phyloP scores from a whole-genome alignment of 1,284 basidiomycete genomes.

The Puccinia sorghi region DNA sequence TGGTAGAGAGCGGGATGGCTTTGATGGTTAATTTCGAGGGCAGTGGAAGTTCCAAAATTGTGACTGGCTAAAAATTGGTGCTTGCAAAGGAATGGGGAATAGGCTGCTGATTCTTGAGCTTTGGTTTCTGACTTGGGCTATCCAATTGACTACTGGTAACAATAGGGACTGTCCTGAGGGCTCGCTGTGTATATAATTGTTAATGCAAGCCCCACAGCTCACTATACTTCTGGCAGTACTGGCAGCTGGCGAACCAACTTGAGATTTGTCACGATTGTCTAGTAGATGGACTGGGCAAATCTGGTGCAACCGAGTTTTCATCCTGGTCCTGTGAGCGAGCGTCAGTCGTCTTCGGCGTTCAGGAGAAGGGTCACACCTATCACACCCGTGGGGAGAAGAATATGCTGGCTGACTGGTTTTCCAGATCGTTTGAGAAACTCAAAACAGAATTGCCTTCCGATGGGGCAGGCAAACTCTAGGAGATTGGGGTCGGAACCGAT shows the following conservation, averaged over 20 bases:
- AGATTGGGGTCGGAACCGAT: slow-evolving; percentile 60
- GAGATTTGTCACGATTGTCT: background rate
- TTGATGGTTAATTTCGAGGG: slow-evolving; percentile 41
- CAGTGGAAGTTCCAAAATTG: slow-evolving; percentile 51
- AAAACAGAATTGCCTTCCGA: slow-evolving; percentile 90
- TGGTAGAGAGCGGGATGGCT: slow-evolving; percentile 37
- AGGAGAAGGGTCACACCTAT: slow-evolving; percentile 57
- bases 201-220: slow-evolving; percentile 27
- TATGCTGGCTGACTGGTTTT: slow-evolving; percentile 71
- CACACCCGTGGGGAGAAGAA: slow-evolving; percentile 74
- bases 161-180: background rate
- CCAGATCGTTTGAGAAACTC: slow-evolving; percentile 92
- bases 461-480: slow-evolving; percentile 76
- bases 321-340: slow-evolving; percentile 25
- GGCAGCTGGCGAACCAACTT: slow-evolving; percentile 14
- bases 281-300: background rate
- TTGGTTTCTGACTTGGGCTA: background rate
- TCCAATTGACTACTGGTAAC: background rate
- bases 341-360: slow-evolving; percentile 36
- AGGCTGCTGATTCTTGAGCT: slow-evolving; percentile 6
- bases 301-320: background rate
- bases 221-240: slow-evolving; percentile 39
- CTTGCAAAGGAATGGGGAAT: slow-evolving; percentile 12
- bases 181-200: background rate
- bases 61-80: slow-evolving; percentile 23